A percentile compares a stretch with the other conserved stretches of the same genome.
Evolutionary conservation across 2,329 filamentous ascomycete species (phyloP).

Genomic region (Penicillium sp.): DNA sequence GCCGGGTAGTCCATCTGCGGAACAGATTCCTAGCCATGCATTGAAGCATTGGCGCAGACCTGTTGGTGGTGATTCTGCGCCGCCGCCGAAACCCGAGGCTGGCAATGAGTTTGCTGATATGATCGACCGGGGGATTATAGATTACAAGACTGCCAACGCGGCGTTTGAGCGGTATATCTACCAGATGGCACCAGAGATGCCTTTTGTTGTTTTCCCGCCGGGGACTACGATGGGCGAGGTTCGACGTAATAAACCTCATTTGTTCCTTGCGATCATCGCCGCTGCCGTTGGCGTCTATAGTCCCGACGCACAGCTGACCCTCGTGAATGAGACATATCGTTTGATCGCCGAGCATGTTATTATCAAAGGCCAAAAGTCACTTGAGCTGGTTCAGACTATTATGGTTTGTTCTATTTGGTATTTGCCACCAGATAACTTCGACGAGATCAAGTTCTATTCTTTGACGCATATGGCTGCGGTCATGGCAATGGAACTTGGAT

Average conservation of each 20-base stretch:
- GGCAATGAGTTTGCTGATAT: constrained; percentile 45
- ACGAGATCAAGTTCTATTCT: constrained; percentile 88
- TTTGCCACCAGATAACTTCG: constrained; percentile 75
- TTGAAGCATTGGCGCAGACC: constrained; percentile 26
- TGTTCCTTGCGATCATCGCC: constrained; percentile 60
- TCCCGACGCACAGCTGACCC: constrained; percentile 57
- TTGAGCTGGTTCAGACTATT: constrained; percentile 80
- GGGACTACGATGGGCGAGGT: constrained; percentile 56
- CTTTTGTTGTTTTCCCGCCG: constrained; percentile 58
- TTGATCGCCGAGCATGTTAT: constrained; percentile 73
- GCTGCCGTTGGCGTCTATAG: constrained; percentile 54
- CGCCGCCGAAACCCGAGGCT: constrained; percentile 15
- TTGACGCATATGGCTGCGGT: constrained; percentile 76
- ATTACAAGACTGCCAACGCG: constrained; percentile 51
- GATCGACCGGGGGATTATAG: constrained; percentile 53
- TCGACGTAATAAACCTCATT: constrained; percentile 58
- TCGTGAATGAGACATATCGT: constrained; percentile 70
- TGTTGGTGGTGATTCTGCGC: constrained; percentile 16
- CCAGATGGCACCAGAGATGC: constrained; percentile 56
- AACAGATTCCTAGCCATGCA: constrained; percentile 18
- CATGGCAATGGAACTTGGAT: constrained; percentile 80
- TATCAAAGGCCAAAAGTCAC: constrained; percentile 72
- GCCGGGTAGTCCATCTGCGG: constrained; percentile 22
- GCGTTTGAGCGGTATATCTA: constrained; percentile 59
- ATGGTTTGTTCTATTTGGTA: constrained; percentile 81